Evolutionary conservation across 768 basidiomycete species (phyloP).

Genomic region (Botryobasidium botryosum): DNA sequence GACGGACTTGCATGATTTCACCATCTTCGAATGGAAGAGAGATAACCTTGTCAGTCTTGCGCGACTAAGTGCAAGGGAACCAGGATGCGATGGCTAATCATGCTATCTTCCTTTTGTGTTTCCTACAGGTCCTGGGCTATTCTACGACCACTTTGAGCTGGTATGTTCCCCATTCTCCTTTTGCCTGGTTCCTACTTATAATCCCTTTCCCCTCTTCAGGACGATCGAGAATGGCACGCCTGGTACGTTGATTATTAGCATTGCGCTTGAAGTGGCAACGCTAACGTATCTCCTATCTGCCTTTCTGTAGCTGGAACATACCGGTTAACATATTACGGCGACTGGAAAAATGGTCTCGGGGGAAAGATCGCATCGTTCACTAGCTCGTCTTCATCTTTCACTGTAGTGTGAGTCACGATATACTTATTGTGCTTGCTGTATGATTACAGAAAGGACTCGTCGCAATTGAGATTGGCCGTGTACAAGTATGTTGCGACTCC

Average conservation of each 20-base stretch:
- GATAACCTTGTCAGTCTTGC: conserved; percentile 7
- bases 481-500: too few relatives aligned
- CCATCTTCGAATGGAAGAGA: conserved; percentile 46
- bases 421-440: not conserved
- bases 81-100: too few relatives aligned
- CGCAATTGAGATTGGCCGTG: too few relatives aligned
- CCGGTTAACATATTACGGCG: conserved; percentile 53
- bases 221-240: conserved; percentile 35
- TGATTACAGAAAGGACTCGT: too few relatives aligned
- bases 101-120: not conserved
- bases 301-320: conserved; percentile 48
- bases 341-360: conserved; percentile 50
- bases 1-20: conserved; percentile 68
- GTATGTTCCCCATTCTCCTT: conserved; percentile 22
- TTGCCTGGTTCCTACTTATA: not conserved
- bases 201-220: conserved; percentile 23
- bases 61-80: too few relatives aligned
- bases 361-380: conserved; percentile 48
- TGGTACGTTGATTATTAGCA: conserved; percentile 1
- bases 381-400: conserved; percentile 45
- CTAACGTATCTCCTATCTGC: too few relatives aligned
- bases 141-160: conserved; percentile 51
- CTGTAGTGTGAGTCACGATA: conserved; percentile 25
- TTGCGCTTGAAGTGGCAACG: not conserved
- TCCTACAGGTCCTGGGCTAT: conserved; percentile 23